These are phyloP conservation scores for Sporothrix brasiliensis DNA, from an alignment of 2,329 filamentous ascomycete genomes.

Conservation along the genomic window DNA sequence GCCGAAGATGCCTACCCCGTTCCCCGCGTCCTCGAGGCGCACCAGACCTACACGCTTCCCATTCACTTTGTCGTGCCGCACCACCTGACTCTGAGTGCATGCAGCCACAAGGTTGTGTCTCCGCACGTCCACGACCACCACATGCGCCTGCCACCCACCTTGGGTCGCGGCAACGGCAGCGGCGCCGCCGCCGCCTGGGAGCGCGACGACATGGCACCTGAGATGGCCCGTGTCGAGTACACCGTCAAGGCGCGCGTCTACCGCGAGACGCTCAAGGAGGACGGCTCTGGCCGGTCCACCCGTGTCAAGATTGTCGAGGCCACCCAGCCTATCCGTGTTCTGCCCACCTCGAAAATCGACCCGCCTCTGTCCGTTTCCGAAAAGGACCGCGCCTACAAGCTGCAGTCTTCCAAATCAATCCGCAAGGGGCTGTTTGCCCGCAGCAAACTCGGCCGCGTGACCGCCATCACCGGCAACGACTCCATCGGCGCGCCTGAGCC, in stretches of 20 bases:
- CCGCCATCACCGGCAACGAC: slow-evolving; percentile 44
- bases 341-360: slow-evolving; percentile 55
- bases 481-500: slow-evolving; percentile 49
- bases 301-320: slow-evolving; percentile 40
- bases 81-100: slow-evolving; percentile 60
- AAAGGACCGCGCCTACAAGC: slow-evolving; percentile 54
- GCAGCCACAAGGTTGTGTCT: slow-evolving; percentile 53
- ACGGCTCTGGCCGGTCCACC: slow-evolving; percentile 30
- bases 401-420: slow-evolving; percentile 56
- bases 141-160: slow-evolving; percentile 56
- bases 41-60: slow-evolving; percentile 54
- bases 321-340: slow-evolving; percentile 51
- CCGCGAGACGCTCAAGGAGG: slow-evolving; percentile 34
- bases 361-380: slow-evolving; percentile 55
- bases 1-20: slow-evolving; percentile 52
- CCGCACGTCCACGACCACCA: slow-evolving; percentile 56
- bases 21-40: slow-evolving; percentile 53
- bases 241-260: slow-evolving; percentile 52
- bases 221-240: slow-evolving; percentile 60
- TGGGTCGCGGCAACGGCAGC: slow-evolving; percentile 39
- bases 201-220: slow-evolving; percentile 57
- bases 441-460: slow-evolving; percentile 54
- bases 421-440: slow-evolving; percentile 56
- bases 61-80: slow-evolving; percentile 63
- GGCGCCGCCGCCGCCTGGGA: slow-evolving; percentile 49